Evolutionary conservation across 2,329 filamentous ascomycete species (phyloP), one percentile per base, ranked within the genome.

Genomic region (Trichoderma harzianum): DNA sequence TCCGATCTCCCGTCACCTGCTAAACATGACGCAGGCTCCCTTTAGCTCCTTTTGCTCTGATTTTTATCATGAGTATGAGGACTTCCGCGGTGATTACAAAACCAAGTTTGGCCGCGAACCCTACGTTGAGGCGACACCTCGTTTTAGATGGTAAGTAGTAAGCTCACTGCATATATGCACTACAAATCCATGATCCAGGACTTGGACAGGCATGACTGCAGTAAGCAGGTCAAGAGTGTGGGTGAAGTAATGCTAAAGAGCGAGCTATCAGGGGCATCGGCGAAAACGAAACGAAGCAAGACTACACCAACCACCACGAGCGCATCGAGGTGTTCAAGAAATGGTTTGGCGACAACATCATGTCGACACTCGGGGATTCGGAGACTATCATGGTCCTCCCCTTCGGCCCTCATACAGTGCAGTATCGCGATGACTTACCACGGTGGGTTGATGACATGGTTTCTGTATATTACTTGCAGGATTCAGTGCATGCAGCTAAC

Each of bases 111-210:
- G 75, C 5, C 73, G 66, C 3, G 60, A 74, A 34, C 76, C 80
- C 0, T 80, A 77, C 39, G n/a, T 76, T 7, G 81, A 83, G 47
- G 68, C 77, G 4, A 79, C 76, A 2, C 73, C 78, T 2, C 61
- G 73, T 24, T 76, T 77, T 51, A 73, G 78, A 69, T 81, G 78
- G 81, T 82, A 69, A 60, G 57, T 81, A 77, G 81, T 82, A 69
- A 60, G 57, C 57, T 34, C 30, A 60, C 30, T 60, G 18, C 30
- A 76, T 75, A 3, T 3, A 14, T 75, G 8, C 11, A 12, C 26
- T 55, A 21, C 43, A 28, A 16, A 57, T 32, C 36, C 51, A 30
- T 14, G 53, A 36, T 16, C 2, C 12, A 36, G 34, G 10, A 43
- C 60, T 5, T 8, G 11, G 8, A 32, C 39, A 51, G 5, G 14